Percentiles rank a stretch among this genome's conserved stretches.
phyloP scores from a whole-genome alignment of 2,329 filamentous ascomycete genomes.

The Diaporthe sp. region DNA sequence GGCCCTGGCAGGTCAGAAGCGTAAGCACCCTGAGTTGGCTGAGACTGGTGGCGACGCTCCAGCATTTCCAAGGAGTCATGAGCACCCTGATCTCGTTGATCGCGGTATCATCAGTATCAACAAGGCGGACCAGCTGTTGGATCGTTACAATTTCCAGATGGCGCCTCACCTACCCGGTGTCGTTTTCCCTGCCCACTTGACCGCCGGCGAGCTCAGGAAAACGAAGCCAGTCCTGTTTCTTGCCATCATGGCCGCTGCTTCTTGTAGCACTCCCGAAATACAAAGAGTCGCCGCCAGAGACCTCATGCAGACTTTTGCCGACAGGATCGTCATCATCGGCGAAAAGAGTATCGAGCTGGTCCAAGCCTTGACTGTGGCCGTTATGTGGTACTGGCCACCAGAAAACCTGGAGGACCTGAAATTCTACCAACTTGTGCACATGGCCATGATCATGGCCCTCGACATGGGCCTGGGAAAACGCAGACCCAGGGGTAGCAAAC shows the following conservation, averaged over 20 bases:
- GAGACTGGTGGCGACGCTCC: constrained; percentile 38
- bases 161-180: constrained; percentile 73
- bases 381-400: constrained; percentile 89
- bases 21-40: constrained; percentile 52
- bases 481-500: constrained; percentile 53
- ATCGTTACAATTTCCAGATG: constrained; percentile 72
- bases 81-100: constrained; percentile 67
- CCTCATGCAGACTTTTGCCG: constrained; percentile 79
- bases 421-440: constrained; percentile 89
- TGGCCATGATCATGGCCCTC: constrained; percentile 84
- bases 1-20: constrained; percentile 55
- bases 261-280: constrained; percentile 67
- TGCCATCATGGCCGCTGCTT: constrained; percentile 76
- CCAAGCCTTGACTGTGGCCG: constrained; percentile 80
- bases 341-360: constrained; percentile 88
- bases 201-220: constrained; percentile 68
- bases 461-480: constrained; percentile 79
- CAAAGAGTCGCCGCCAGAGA: constrained; percentile 77
- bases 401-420: constrained; percentile 88
- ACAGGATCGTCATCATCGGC: constrained; percentile 80
- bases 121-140: constrained; percentile 67
- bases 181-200: constrained; percentile 68
- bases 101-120: constrained; percentile 70
- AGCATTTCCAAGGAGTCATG: constrained; percentile 41
- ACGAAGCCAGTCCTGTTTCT: constrained; percentile 77